phyloP scores from a whole-genome alignment of 2,329 filamentous ascomycete species.

The Aquanectria penicillioides region DNA sequence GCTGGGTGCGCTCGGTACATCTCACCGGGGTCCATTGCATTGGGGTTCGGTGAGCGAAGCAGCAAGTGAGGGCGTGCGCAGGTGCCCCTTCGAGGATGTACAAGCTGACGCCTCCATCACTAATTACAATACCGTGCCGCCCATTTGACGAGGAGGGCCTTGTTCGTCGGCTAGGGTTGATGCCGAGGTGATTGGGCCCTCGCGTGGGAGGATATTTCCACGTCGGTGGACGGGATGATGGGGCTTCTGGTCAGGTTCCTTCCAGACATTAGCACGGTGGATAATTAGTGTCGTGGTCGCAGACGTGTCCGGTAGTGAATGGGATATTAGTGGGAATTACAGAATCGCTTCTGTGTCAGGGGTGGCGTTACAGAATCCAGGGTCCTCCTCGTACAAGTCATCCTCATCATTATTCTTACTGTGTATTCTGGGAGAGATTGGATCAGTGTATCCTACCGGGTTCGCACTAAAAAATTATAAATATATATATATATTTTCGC shows the following conservation, averaged over 20 bases:
- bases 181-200: no score
- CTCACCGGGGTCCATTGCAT: slow-evolving; percentile 1
- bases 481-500: slow-evolving; percentile 2
- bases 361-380: slow-evolving; percentile 11
- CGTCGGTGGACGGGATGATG: slow-evolving; percentile 6
- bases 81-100: slow-evolving; percentile 2
- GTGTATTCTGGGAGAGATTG: slow-evolving; percentile 23
- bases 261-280: slow-evolving; percentile 4
- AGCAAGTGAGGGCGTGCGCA: slow-evolving; percentile 16
- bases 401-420: no score
- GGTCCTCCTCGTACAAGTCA: slow-evolving; percentile 3
- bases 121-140: slow-evolving; percentile 13
- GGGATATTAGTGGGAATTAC: neutral
- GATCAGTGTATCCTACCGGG: slow-evolving; percentile 1
- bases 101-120: slow-evolving; percentile 12
- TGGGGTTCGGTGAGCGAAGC: slow-evolving; percentile 11
- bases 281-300: neutral
- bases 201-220: slow-evolving; percentile 3
- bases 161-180: slow-evolving; percentile 2
- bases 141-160: slow-evolving; percentile 10
- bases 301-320: slow-evolving; percentile 1
- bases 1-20: neutral
- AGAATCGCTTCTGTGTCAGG: neutral
- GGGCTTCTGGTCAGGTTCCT: slow-evolving; percentile 6
- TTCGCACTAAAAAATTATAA: neutral